Evolutionary conservation across 2,329 filamentous ascomycete species (phyloP), one percentile per base, ranked within the genome.

Genomic region (Chlorencoelia australis): DNA sequence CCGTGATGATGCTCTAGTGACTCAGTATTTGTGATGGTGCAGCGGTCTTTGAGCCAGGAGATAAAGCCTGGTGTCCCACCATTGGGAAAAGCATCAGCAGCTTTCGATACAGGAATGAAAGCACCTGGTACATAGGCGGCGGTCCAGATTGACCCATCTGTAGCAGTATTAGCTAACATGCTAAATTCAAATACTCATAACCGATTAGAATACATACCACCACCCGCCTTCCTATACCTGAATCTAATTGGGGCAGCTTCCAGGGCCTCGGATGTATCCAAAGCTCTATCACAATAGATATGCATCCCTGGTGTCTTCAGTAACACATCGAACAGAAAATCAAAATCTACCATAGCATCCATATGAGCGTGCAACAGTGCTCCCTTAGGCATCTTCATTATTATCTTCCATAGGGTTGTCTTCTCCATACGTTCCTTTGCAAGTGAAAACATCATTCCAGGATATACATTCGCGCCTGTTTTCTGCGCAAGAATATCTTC

Each of bases 391-490:
- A 96, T 86, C 45, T 67, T 72, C 41, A 79, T 73, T 11, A 94
- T 72, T 49, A 95, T 91, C 46, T 76, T 71, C 86, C 86, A 96
- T 16, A 95, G 67, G 53, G 78, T 78, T 10, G 85, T 94, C 48
- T 69, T 68, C 60, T 94, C 85, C 75, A 94, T 93, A 24, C 76
- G 75, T n/a, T 78, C 73, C 59, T 87, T 89, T 49, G 86, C 86
- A 22, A 89, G 69, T 22, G 74, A 79, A 61, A 94, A 95, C 82
- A 94, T 91, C 81, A 94, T 94, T 8, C 88, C 88, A 1, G 86
- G 86, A 55, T 82, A 85, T 33, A 89, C 65, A 47, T 76, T 74
- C 42, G 75, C 70, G 49, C 75, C 67, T n/a, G 61, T 64, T 38
- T 74, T 63, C 45, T 73, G 70, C 3, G 79, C 77, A 3, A 86